Conservation (phyloP, 2,329 filamentous ascomycete genomes). For the Tympanopsis confertula region DNA sequence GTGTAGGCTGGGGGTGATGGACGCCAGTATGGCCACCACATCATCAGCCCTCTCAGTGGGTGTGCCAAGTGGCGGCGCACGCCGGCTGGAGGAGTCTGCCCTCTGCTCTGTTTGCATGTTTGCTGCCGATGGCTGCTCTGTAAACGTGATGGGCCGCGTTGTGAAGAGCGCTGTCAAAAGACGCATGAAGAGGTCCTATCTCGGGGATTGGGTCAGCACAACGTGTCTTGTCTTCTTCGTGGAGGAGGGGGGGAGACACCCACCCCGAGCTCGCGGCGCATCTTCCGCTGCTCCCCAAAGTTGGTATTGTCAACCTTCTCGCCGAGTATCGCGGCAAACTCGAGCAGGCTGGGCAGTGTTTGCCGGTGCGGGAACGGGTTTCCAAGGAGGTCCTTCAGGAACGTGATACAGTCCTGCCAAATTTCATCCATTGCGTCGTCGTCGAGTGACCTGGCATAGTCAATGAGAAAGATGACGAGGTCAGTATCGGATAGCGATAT, state of each 20-base stretch:
- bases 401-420: conserved; percentile 86
- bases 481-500: conserved; percentile 75
- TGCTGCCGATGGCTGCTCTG: conserved; percentile 39
- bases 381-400: conserved; percentile 75
- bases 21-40: conserved; percentile 67
- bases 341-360: conserved; percentile 71
- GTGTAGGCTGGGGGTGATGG: conserved; percentile 68
- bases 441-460: conserved; percentile 80
- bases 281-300: conserved; percentile 85
- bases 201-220: conserved; percentile 9
- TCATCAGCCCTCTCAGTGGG: conserved; percentile 52
- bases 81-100: conserved; percentile 20
- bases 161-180: conserved; percentile 91
- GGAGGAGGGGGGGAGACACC: no score
- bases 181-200: conserved; percentile 74
- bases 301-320: conserved; percentile 97
- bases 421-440: conserved; percentile 98
- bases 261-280: conserved; percentile 84
- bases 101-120: conserved; percentile 23
- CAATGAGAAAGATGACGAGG: conserved; percentile 76
- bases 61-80: conserved; percentile 11
- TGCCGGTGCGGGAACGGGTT: conserved; percentile 94
- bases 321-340: conserved; percentile 80
- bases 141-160: conserved; percentile 66
- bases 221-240: no score